Evolutionary conservation across 163 green algal species (phyloP).

Genomic region (Chloromonas sp.): DNA sequence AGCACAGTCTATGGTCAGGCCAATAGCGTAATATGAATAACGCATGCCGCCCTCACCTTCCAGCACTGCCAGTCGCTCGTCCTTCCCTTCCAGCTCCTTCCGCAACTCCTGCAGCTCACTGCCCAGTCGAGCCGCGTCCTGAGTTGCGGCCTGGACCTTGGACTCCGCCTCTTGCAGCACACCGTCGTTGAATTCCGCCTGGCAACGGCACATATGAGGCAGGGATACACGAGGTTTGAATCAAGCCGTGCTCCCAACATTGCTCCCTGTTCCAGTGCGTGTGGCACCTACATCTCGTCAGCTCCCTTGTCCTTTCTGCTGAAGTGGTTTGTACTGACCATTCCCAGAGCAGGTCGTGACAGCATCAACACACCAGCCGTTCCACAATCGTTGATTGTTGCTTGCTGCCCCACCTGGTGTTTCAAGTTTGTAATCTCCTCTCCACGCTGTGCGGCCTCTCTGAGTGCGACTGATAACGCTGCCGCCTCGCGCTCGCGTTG

Average conservation of each 20-base stretch:
- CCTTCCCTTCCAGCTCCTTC: constrained; percentile 33
- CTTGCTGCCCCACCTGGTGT: constrained; percentile 24
- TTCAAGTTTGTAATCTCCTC: constrained; percentile 28
- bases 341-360: no score
- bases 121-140: neutral
- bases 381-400: no score
- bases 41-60: constrained; percentile 40
- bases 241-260: no score
- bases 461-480: neutral
- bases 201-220: no score
- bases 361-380: no score
- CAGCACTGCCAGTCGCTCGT: constrained; percentile 49
- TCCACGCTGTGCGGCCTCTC: constrained; percentile 3
- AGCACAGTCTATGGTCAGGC: no score
- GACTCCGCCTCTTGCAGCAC: neutral
- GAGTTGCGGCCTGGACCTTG: neutral
- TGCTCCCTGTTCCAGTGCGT: no score
- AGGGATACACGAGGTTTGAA: no score
- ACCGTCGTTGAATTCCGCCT: neutral
- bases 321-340: no score
- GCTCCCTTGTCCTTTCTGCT: no score
- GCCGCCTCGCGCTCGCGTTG: constrained; percentile 18
- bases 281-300: no score
- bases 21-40: no score
- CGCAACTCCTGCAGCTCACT: constrained; percentile 6